Conservation (phyloP, 2,329 filamentous ascomycete species). For the Huntiella omanensis region DNA sequence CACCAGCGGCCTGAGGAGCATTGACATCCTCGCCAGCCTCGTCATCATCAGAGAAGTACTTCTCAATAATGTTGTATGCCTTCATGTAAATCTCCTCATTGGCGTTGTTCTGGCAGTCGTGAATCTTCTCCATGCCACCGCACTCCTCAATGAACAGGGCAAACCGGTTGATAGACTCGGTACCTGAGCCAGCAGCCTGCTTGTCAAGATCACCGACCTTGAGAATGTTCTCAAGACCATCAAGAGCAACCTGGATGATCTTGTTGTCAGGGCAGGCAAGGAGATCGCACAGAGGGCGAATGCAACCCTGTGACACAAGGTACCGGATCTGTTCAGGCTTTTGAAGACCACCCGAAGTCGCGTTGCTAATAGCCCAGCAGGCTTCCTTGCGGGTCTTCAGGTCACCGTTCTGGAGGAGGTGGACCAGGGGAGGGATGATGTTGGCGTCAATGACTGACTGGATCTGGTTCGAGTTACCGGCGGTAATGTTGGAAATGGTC, state of each 20-base stretch:
- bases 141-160: conserved; percentile 97
- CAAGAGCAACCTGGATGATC: conserved; percentile 96
- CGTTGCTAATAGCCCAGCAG: conserved; percentile 98
- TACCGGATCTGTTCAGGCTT: conserved; percentile 98
- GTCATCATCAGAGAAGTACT: conserved; percentile 98
- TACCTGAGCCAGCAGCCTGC: conserved; percentile 57
- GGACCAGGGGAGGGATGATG: conserved; percentile 90
- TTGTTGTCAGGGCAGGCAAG: conserved; percentile 97
- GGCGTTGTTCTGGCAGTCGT: conserved; percentile 98
- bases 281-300: conserved; percentile 91
- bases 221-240: conserved; percentile 96
- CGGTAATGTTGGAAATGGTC: conserved; percentile 98
- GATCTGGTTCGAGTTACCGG: conserved; percentile 94
- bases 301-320: conserved; percentile 81
- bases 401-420: conserved; percentile 88
- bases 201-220: conserved; percentile 99
- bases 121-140: conserved; percentile 99
- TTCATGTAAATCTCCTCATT: conserved; percentile 99
- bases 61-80: conserved; percentile 99
- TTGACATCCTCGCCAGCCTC: conserved; percentile 64
- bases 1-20: conserved; percentile 49
- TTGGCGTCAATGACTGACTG: conserved; percentile 92
- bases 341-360: conserved; percentile 89
- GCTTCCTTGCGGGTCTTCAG: conserved; percentile 99
- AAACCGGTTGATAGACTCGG: conserved; percentile 81